A percentile compares a stretch with the other conserved stretches of the same genome.
phyloP scores from a whole-genome alignment of 257 asterid species.

The Solanum paucissectum region DNA sequence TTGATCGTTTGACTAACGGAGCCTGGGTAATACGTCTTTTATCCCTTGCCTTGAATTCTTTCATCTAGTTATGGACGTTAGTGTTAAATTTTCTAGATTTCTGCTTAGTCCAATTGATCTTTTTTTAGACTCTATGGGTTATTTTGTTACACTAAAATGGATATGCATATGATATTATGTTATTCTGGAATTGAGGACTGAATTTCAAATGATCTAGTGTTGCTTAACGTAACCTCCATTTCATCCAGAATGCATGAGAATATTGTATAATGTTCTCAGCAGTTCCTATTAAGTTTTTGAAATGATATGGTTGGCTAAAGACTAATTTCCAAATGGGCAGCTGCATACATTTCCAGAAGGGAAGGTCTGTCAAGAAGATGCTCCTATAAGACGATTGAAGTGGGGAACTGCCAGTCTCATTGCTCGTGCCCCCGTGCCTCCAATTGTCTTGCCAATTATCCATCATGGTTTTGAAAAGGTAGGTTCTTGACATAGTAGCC shows the following conservation, averaged over 20 bases:
- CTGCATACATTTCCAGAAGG: conserved; percentile 98
- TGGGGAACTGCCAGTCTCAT: conserved; percentile 99
- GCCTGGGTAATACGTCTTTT: conserved; percentile 56
- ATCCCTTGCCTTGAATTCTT: neutral
- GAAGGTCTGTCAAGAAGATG: conserved; percentile 91
- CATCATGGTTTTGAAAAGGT: conserved; percentile 94
- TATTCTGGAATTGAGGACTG: neutral
- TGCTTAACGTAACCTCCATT: neutral
- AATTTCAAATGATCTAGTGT: neutral
- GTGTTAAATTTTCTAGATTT: neutral
- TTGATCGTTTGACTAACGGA: conserved; percentile 72
- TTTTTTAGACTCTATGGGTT: neutral
- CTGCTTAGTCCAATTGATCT: neutral
- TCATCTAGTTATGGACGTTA: neutral
- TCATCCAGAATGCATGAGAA: neutral
- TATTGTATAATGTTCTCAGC: neutral
- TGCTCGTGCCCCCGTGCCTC: conserved; percentile 86
- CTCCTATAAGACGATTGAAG: conserved; percentile 75
- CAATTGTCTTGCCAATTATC: conserved; percentile 84
- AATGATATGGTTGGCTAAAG: neutral
- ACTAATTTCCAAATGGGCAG: conserved; percentile 37
- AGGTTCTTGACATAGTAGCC: neutral
- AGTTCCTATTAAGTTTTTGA: neutral
- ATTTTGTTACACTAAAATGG: neutral
- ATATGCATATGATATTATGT: neutral